Conservation (phyloP, 768 basidiomycete genomes). For the Rhizopogon sp. region DNA sequence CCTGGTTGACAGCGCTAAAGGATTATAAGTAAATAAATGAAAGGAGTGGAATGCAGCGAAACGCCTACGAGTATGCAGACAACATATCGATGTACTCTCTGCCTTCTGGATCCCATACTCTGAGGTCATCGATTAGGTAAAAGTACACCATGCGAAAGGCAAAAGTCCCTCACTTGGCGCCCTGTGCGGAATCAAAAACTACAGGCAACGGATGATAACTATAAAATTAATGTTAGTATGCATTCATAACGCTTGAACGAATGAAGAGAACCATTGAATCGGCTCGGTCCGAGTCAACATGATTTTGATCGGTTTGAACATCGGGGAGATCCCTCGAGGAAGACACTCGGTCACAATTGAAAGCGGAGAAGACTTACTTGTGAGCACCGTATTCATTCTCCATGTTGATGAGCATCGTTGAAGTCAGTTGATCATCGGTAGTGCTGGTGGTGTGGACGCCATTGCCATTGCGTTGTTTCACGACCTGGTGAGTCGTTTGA, state of each 20-base stretch:
- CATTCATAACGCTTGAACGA: slow-evolving; percentile 18
- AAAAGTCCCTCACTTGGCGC: slow-evolving; percentile 74
- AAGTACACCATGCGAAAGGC: slow-evolving; percentile 16
- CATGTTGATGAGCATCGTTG: slow-evolving; percentile 70
- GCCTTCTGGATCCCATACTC: slow-evolving; percentile 94
- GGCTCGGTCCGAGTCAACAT: slow-evolving; percentile 8
- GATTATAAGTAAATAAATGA: slow-evolving; percentile 5
- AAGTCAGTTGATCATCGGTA: slow-evolving; percentile 35
- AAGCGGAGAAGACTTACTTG: slow-evolving; percentile 57
- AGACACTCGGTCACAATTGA: slow-evolving; percentile 9
- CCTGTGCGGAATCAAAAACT: slow-evolving; percentile 86
- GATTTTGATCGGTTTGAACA: slow-evolving; percentile 16
- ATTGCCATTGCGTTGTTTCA: slow-evolving; percentile 7
- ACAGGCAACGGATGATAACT: slow-evolving; percentile 96
- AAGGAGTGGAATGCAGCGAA: slow-evolving; percentile 2
- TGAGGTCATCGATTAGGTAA: slow-evolving; percentile 16
- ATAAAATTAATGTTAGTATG: slow-evolving; percentile 36
- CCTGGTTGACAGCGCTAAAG: slow-evolving; percentile 82
- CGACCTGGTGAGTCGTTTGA: slow-evolving; percentile 8
- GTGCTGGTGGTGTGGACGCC: not conserved
- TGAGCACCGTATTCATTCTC: slow-evolving; percentile 84
- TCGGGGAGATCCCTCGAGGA: slow-evolving; percentile 14
- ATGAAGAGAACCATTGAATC: slow-evolving; percentile 11
- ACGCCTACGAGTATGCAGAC: slow-evolving; percentile 88
- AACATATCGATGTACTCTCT: slow-evolving; percentile 97